These are phyloP conservation scores for Nakaseomyces uthaithaninus DNA, from an alignment of 1,139 yeast genomes.

Conservation along the genomic window DNA sequence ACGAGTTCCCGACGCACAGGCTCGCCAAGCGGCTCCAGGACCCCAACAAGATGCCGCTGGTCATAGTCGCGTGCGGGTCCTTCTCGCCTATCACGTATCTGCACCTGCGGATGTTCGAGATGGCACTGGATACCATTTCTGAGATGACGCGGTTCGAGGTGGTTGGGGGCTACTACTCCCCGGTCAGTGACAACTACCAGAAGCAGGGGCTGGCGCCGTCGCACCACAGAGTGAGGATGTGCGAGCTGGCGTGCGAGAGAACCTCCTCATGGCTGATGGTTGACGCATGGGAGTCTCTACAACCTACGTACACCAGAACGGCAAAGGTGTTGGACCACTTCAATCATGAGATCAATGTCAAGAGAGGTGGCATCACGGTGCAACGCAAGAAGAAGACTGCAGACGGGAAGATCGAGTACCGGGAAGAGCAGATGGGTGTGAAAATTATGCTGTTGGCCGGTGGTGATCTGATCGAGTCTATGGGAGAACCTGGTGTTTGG, in stretches of 20 bases:
- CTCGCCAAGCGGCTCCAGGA: conserved; percentile 65
- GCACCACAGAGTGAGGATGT: conserved; percentile 88
- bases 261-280: conserved; percentile 98
- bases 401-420: neutral
- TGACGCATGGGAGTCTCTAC: conserved; percentile 97
- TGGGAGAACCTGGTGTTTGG: conserved; percentile 99
- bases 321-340: conserved; percentile 95
- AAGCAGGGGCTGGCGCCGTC: conserved; percentile 91
- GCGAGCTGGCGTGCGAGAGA: conserved; percentile 95
- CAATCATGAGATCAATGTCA: conserved; percentile 86
- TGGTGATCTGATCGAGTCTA: conserved; percentile 91
- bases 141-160: conserved; percentile 93
- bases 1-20: conserved; percentile 80
- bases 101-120: conserved; percentile 94
- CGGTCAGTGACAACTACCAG: conserved; percentile 88
- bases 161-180: conserved; percentile 95
- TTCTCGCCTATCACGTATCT: conserved; percentile 92
- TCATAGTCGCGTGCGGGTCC: conserved; percentile 94
- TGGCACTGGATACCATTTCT: conserved; percentile 91
- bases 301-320: conserved; percentile 84
- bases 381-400: conserved; percentile 2
- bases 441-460: conserved; percentile 96
- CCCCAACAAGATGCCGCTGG: conserved; percentile 77
- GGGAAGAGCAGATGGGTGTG: conserved; percentile 61
- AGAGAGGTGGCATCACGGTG: conserved; percentile 66